Evolutionary conservation across 768 basidiomycete genomes (phyloP).

Genomic region (Coprinellus aureogranulatus): DNA sequence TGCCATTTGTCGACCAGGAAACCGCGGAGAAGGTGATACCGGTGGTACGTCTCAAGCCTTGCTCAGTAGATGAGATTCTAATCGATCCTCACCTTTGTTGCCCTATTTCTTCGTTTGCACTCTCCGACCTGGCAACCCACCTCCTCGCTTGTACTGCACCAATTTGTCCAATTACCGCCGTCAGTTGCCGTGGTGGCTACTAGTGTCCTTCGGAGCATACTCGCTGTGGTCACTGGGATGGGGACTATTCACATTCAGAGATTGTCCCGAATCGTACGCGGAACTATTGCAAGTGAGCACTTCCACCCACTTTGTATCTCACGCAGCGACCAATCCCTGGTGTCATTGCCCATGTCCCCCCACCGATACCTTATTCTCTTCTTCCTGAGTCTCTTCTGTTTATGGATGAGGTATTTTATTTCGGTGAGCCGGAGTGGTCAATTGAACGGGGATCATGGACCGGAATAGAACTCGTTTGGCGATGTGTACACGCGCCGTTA

Average conservation of each 20-base stretch:
- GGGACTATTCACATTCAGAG: constrained; percentile 70
- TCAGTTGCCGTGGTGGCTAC: constrained; percentile 80
- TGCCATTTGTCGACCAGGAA: constrained; percentile 51
- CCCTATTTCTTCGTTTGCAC: too few relatives aligned
- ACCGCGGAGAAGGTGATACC: constrained; percentile 53
- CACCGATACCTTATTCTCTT: too few relatives aligned
- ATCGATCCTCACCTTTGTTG: too few relatives aligned
- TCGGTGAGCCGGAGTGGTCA: too few relatives aligned
- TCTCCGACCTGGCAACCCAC: too few relatives aligned
- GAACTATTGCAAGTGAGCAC: constrained; percentile 60
- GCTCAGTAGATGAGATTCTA: not conserved
- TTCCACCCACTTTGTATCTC: constrained; percentile 6
- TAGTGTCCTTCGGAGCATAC: constrained; percentile 78
- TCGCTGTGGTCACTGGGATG: constrained; percentile 74
- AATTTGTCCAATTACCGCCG: too few relatives aligned
- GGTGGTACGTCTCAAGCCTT: constrained; percentile 43
- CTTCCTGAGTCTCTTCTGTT: too few relatives aligned
- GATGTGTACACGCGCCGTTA: not conserved
- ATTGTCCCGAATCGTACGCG: constrained; percentile 77
- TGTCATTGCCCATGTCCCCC: too few relatives aligned
- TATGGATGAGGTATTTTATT: too few relatives aligned
- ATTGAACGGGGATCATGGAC: too few relatives aligned
- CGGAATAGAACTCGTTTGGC: too few relatives aligned
- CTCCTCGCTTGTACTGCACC: not conserved
- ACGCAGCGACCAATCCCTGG: not conserved